Evolutionary conservation across 306 rosid genomes (phyloP), one percentile per base, ranked within the genome.

Genomic region (Leucaena leucocephala): DNA sequence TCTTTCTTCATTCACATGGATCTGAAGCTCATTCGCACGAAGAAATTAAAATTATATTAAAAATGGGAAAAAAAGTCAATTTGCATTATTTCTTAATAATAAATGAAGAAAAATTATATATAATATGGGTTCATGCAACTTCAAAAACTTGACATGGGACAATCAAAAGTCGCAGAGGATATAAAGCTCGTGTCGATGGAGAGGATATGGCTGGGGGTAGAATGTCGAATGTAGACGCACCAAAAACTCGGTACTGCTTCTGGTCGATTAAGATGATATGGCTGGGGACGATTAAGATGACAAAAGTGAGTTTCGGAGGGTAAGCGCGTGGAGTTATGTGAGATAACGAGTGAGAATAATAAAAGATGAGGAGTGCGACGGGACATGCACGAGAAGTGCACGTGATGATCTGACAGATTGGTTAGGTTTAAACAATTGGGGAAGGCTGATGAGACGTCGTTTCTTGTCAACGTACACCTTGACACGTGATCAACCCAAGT

Each of bases 381-480:
- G 83, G 83, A 82, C 13, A 71, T 77, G 84, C 90, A 87, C 74
- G 94, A 83, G 86, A 83, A 73, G 74, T 86, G 77, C 93, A 90
- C 85, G 91, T 90, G 95, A 90, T 86, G 46, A 34, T 81, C 93
- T 92, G 92, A 88, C 92, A 87, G 4, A 57, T 67, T 82, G 85
- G 82, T 83, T 44, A 83, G 58, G 19, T 38, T 50, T n/a, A 83
- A 72, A 63, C 80, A 48, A 86, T 82, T 78, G 8, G 76, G 68
- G 85, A 78, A 76, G 83, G 75, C 71, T 57, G 84, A 79, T 62
- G 84, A 77, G 84, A 82, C 87, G 82, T 83, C 76, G 62, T 74
- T 62, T 73, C 68, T 72, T 77, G 46, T 78, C 73, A 74, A 16
- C 58, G 27, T 27, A 27, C 27, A 50, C 67, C 70, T 81, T 40